phyloP scores from a whole-genome alignment of 495 filamentous ascomycete species.

The Lasiosphaeria miniovina region DNA sequence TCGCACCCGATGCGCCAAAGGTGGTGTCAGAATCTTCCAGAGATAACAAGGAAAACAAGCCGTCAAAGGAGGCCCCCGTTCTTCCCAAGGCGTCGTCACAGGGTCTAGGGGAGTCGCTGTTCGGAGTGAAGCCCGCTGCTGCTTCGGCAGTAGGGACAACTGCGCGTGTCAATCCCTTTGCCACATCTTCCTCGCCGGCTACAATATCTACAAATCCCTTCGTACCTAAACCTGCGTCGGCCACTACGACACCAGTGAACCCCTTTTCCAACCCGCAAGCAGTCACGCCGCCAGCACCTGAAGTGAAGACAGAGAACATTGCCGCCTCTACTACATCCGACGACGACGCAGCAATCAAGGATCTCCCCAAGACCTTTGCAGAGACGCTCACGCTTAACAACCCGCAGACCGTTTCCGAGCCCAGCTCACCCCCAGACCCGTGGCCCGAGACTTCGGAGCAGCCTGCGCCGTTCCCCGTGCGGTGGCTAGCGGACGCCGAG shows the following conservation, averaged over 20 bases:
- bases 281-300: constrained; percentile 4
- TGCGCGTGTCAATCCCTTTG: constrained; percentile 48
- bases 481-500: constrained; percentile 81
- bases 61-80: constrained; percentile 10
- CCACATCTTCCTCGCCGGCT: constrained; percentile 39
- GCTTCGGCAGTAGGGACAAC: constrained; percentile 31
- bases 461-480: constrained; percentile 68
- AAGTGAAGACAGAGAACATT: constrained; percentile 11
- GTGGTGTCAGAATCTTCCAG: constrained; percentile 1
- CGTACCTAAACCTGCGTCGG: constrained; percentile 25
- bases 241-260: constrained; percentile 5
- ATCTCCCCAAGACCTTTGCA: constrained; percentile 72
- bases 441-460: constrained; percentile 69
- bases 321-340: too few relatives aligned
- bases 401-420: constrained; percentile 42
- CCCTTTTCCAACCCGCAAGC: constrained; percentile 34
- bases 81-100: constrained; percentile 17
- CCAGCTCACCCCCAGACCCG: constrained; percentile 53
- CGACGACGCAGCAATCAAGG: constrained; percentile 18
- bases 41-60: constrained; percentile 23
- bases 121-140: constrained; percentile 45
- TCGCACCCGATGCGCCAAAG: constrained; percentile 33
- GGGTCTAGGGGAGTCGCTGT: constrained; percentile 54
- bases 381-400: constrained; percentile 50
- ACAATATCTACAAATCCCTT: constrained; percentile 31